These are phyloP conservation scores for Xerocomus minutiporus DNA, from an alignment of 1,284 basidiomycete genomes.

Conservation along the genomic window DNA sequence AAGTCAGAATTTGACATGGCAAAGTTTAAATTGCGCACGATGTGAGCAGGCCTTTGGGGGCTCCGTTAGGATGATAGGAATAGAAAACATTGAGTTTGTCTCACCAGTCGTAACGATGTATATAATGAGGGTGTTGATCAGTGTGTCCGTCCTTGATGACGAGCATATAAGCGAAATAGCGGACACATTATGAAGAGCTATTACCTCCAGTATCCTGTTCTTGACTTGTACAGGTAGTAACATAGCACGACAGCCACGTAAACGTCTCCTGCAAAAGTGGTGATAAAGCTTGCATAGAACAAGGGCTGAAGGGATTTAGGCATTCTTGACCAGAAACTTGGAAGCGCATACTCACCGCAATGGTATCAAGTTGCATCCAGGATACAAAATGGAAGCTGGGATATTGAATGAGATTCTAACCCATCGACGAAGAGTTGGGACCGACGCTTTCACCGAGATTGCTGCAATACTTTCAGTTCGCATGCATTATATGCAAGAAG, in stretches of 20 bases:
- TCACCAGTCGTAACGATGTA: neutral
- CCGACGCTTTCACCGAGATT: neutral
- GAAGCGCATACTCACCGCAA: neutral
- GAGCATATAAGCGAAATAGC: neutral
- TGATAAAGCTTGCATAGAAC: neutral
- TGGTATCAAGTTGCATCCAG: neutral
- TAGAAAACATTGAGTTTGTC: neutral
- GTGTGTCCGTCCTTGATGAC: neutral
- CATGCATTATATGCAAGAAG: neutral
- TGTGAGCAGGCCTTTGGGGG: constrained; percentile 10
- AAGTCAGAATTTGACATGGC: neutral
- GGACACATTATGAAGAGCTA: neutral
- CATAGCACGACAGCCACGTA: neutral
- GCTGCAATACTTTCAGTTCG: neutral
- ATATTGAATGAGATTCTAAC: neutral
- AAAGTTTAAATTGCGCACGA: constrained; percentile 6
- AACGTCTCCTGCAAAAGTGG: neutral
- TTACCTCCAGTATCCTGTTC: neutral
- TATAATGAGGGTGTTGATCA: neutral
- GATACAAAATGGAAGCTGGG: neutral
- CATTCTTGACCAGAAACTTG: neutral
- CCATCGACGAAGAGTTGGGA: neutral
- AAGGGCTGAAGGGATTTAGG: neutral
- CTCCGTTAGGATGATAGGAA: neutral
- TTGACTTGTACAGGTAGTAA: neutral